Evolutionary conservation across 257 asterid species (phyloP).

Genomic region (Nicotiana paniculata): DNA sequence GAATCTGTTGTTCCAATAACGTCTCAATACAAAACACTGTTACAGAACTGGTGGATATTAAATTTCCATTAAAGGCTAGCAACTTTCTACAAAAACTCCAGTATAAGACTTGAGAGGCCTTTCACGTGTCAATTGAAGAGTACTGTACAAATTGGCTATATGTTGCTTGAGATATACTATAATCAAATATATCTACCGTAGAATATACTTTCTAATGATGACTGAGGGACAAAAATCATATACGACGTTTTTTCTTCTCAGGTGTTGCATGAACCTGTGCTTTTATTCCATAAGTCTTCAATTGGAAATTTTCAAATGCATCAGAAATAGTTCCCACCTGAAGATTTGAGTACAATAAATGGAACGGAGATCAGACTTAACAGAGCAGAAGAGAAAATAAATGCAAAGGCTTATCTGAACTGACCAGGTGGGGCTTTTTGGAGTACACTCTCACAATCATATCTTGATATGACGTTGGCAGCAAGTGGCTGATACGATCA

Average conservation of each 20-base stretch:
- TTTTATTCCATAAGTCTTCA: constrained; percentile 72
- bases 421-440: constrained; percentile 84
- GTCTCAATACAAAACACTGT: background rate
- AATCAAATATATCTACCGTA: background rate
- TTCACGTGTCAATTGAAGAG: background rate
- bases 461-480: constrained; percentile 79
- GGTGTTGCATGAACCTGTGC: constrained; percentile 77
- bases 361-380: background rate
- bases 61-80: background rate
- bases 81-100: background rate
- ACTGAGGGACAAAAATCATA: constrained; percentile 10
- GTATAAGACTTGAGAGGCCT: background rate
- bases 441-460: constrained; percentile 93
- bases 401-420: background rate
- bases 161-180: constrained; percentile 2
- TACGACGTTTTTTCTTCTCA: constrained; percentile 61
- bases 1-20: background rate
- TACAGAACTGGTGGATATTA: background rate
- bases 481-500: constrained; percentile 81
- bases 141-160: background rate
- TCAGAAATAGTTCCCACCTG: constrained; percentile 74
- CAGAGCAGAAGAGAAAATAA: background rate
- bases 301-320: constrained; percentile 90
- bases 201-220: background rate
- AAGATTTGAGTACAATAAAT: constrained; percentile 13